Evolutionary conservation across 352 stramenopile genomes (phyloP), one percentile per base, ranked within the genome.

Genomic region (Aphanomyces cochlioides): DNA sequence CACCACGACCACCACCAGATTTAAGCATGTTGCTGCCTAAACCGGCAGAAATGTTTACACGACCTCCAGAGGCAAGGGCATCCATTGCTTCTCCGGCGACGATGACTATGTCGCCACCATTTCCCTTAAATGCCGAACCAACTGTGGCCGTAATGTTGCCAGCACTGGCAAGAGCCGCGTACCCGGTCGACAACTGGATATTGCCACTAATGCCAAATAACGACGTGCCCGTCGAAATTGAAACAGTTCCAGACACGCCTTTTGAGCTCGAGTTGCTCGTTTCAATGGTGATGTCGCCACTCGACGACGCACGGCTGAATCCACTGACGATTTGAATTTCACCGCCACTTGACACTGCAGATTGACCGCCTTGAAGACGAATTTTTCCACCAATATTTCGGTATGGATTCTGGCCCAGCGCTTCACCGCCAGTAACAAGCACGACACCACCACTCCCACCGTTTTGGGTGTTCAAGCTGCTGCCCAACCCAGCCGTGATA

Each of bases 91-190:
- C 78, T 21, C 85, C 85, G 67, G 81, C 85, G 56, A 67, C 75
- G 7, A 98, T 45, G 6, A 67, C 67, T 47, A 98, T 78, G 64
- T 84, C 80, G 19, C 95, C 93, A 54, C 95, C 95, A 68, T 87
- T 85, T 5, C 81, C 85, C 50, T 87, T 85, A 54, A 90, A 83
- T n/a, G 91, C 90, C 47, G 77, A 81, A 10, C 95, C 95, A 72
- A 95, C 88, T 54, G 58, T 79, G 7, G 96, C 39, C 19, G 75
- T 73, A 45, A 98, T 88, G 54, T 84, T 78, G 13, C 93, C 90
- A 43, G 90, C 94, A 58, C 80, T 69, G 39, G 85, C 89, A 57
- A 82, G 74, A 47, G 79, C 85, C 8, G 86, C 78, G 38, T 79
- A 82, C 17, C 94, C 94, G 19, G 93, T 97, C 21, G 75, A 66